Base-by-base conservation (phyloP, 2,329 filamentous ascomycete species). In the Ascochyta koolunga region DNA sequence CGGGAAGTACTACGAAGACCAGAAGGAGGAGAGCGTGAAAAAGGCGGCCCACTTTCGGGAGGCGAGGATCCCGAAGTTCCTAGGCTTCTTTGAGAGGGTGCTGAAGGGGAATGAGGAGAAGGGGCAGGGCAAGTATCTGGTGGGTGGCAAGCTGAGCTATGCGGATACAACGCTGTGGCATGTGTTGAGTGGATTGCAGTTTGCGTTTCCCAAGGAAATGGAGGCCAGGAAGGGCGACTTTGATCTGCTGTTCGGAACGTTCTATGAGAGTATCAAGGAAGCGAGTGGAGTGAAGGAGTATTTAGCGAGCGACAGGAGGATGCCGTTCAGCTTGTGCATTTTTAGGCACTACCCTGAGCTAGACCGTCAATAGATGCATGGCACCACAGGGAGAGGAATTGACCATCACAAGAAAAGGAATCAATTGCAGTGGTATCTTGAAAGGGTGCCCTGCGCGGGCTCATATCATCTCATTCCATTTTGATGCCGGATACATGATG, bases 131-230 rank as follows among this genome's bases (percentile, higher is more conserved):
- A 80, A 84, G 21, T 91, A 87, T 80, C 71, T 93, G 0, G 87
- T 90, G 39, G 87, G 86, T 0, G 81, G 79, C 0, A 77, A 77
- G 57, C 62, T 93, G 58, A 89, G 85, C 0, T 90, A 89, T 71
- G 90, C 89, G 13, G 90, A 93, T 69, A 77, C 89, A 42, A 87
- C 89, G 2, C 69, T 92, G 0, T 93, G 88, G 78, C 89, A 91
- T 74, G 86, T 88, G 15, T 47, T 81, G 29, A 77, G 78, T 60
- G 79, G 79, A 2, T 74, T 85, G 33, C 78, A 79, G 42, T 89
- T 83, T 73, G 86, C 89, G 13, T 93, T 92, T 64, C 88, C 88
- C 1, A 89, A 87, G 63, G 85, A 89, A 31, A 71, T 89, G 64
- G 75, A 77, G 55, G 79, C 78, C 27, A 73, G 86, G 45, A 81